Evolutionary conservation across 176 grass and related monocot species (phyloP).

Genomic region (Triticum dicoccoides): DNA sequence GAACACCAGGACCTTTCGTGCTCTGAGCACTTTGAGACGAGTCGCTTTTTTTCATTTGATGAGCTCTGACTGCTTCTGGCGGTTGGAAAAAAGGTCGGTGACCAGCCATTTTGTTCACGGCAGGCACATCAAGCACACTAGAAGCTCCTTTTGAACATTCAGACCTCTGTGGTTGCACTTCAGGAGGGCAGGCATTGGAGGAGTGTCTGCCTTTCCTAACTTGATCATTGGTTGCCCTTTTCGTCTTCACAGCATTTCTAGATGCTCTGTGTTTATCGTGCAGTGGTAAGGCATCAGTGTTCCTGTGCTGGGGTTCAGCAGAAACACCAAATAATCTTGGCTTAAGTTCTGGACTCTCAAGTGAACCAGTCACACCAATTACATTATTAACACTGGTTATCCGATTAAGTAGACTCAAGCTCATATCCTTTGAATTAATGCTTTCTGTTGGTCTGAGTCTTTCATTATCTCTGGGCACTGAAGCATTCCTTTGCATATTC

Average conservation of each 20-base stretch:
- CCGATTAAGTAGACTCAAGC: slow-evolving; percentile 36
- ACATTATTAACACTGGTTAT: slow-evolving; percentile 23
- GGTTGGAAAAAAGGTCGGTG: slow-evolving; percentile 55
- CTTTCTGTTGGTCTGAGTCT: slow-evolving; percentile 35
- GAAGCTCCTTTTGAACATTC: slow-evolving; percentile 38
- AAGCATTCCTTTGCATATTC: slow-evolving; percentile 36
- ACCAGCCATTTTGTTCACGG: slow-evolving; percentile 35
- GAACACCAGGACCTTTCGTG: slow-evolving; percentile 35
- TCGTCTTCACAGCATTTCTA: slow-evolving; percentile 43
- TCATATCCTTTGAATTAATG: slow-evolving; percentile 40
- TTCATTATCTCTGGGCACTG: slow-evolving; percentile 29
- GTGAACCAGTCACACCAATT: slow-evolving; percentile 50
- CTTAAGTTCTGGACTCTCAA: slow-evolving; percentile 52
- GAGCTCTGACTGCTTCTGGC: slow-evolving; percentile 21
- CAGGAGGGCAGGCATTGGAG: slow-evolving; percentile 31
- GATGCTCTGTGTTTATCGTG: slow-evolving; percentile 41
- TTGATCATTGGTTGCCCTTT: slow-evolving; percentile 41
- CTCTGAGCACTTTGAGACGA: slow-evolving; percentile 26
- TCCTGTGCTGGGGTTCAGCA: slow-evolving; percentile 40
- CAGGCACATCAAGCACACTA: slow-evolving; percentile 23
- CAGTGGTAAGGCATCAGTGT: slow-evolving; percentile 23
- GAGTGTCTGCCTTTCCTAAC: slow-evolving; percentile 38
- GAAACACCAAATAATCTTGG: slow-evolving; percentile 51
- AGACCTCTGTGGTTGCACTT: slow-evolving; percentile 34
- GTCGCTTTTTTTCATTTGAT: slow-evolving; percentile 38